Base-by-base conservation (phyloP, 2,329 filamentous ascomycete genomes). In the Trichoderma endophyticum region DNA sequence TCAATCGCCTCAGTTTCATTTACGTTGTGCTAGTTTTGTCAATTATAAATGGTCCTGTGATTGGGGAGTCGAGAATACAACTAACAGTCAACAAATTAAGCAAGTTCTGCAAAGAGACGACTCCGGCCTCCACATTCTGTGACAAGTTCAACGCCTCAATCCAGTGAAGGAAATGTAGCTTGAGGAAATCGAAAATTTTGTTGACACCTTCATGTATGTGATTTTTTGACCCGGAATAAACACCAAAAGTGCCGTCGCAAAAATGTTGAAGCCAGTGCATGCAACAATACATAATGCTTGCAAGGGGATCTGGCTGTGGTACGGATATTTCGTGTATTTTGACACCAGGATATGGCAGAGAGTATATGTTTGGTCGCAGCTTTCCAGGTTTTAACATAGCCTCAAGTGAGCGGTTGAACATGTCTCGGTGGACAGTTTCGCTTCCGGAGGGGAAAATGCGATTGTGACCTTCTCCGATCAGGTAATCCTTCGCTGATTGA, bases 221-320 rank as follows among this genome's bases (percentile, higher is more conserved):
- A 7, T 18, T 4, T 18, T 62, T 8, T 3, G 14, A 18, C 1
- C 0, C 26, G 2, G 12, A 21, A 43, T 39, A 4, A 11, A 6
- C n/a, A n/a, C 14, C 21, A 18, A 26, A 26, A 43, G 12, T 18
- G 34, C 60, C 32, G 8, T 39, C 21, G 21, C 60, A 62, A 24
- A 77, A 68, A 74, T 43, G 36, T 26, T 74, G 61, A 43, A 75
- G 65, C 77, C 75, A 78, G 62, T 72, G 71, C 6, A 74, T 30
- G 30, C 72, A 76, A 1, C 72, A 72, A 60, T 78, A 79, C 9
- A 24, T 8, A 14, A 70, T 30, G 15, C 15, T 18, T 3, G 15
- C 15, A 43, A 43, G 36, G 4, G 36, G 36, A 43, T 43, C 36
- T 43, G 36, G 36, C 36, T 43, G 36, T 18, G 36, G 36, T 43